Evolutionary conservation across 2,329 filamentous ascomycete species (phyloP), one percentile per base, ranked within the genome.

Genomic region (Davidsoniella eucalypti): DNA sequence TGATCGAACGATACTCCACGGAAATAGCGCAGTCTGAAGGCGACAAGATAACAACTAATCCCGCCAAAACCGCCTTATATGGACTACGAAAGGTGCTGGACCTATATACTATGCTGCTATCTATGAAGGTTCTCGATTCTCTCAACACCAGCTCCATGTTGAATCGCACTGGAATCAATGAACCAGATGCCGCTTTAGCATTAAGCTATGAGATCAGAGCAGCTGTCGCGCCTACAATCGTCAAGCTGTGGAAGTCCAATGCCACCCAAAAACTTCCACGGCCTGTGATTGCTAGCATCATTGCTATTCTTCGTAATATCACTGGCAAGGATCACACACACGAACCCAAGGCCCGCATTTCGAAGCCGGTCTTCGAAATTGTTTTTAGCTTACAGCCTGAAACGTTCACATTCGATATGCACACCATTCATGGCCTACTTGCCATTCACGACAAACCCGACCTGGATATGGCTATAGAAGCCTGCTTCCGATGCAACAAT

Each of bases 181-280:
- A 50, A 14, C 16, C 62, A 2, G 64, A 67, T 18, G 60, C 69
- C 8, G 73, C 79, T 12, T 70, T 76, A 1, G 90, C 95, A 58
- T 83, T 96, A 50, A 69, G 95, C 12, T 79, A 96, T 5, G 90
- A 96, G 61, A 66, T 96, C 40, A 82, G 92, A 40, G 78, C 84
- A 65, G 77, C 80, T 23, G 77, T 95, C 23, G 67, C 95, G 12
- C 85, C 87, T 0, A 76, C 82, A 43, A 74, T 92, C 39, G 75
- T 76, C 51, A 74, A 80, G 44, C 74, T 96, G 25, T 98, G 92
- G 93, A 80, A 86, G 56, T 93, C 87, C 1, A 70, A 78, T 23
- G 76, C 94, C 44, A 77, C 92, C 16, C 87, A 94, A 57, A 88
- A 86, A 58, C 77, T 87, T 1, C 80, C 84, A 2, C 49, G 44